Base-by-base conservation (phyloP, 805 yeast species). In the Saturnispora kantuleensis region DNA sequence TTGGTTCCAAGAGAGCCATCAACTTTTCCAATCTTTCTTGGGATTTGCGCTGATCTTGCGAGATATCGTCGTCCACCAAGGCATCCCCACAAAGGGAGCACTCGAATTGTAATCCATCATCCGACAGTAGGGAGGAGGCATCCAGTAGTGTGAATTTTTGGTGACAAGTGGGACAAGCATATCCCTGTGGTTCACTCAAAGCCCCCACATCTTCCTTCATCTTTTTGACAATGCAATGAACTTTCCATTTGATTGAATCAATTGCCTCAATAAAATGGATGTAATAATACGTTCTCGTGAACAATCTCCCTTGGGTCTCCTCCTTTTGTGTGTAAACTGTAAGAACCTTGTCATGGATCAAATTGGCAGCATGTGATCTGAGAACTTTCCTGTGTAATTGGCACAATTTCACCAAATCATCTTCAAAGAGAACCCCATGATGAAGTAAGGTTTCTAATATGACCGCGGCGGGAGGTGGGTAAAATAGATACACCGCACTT, bases 191-290 rank as follows among this genome's bases (percentile, higher is more conserved):
- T 53, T 87, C 89, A 21, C 87, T 79, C 55, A 82, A 84, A 51
- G 79, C 84, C 42, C 86, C 80, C 65, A 90, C 74, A 56, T 88
- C 95, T 50, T 83, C 85, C 57, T 86, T 86, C 45, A 89, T 70
- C 44, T 71, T 62, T 53, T 81, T 81, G 11, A 86, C 97, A 26
- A 93, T 73, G 39, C 84, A 77, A 60, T 90, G 96, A 47, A 90
- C 84, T 58, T 89, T 88, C 97, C 97, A 93, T 64, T 93, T 93
- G 59, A 93, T 79, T 3, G 96, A 79, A 65, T 93, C 98, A 35
- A 93, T 85, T 0, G 97, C 95, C 61, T 88, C 95, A 3, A 96
- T 86, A 59, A 76, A 78, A 58, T 87, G 96, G 44, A 90, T 81
- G 39, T 51, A 62, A 62, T 76, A 93, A 65, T 82, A 93, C 56